These are phyloP conservation scores for Cinchona pubescens DNA, from an alignment of 257 asterid genomes.

Conservation along the genomic window DNA sequence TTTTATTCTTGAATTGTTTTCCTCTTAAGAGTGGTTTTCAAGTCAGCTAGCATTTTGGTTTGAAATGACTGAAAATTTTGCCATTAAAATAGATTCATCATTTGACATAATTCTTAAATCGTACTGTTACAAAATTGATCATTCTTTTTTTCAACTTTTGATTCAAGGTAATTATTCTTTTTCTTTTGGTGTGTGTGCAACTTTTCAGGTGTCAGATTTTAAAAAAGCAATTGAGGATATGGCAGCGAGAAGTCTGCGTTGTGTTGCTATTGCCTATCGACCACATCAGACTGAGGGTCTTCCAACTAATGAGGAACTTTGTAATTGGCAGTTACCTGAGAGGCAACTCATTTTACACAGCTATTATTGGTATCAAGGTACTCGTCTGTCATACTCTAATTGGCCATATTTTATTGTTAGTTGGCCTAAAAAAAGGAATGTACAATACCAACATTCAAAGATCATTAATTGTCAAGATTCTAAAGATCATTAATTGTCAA, in stretches of 20 bases:
- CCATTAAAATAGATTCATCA: too few species aligned
- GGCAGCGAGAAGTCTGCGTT: constrained; percentile 82
- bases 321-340: too few species aligned
- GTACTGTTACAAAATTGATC: too few species aligned
- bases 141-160: neutral
- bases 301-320: too few species aligned
- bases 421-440: neutral
- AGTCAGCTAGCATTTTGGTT: neutral
- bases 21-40: neutral
- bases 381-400: neutral
- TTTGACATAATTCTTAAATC: too few species aligned
- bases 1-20: neutral
- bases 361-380: too few species aligned
- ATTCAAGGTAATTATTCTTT: neutral
- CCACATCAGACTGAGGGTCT: too few species aligned
- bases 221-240: constrained; percentile 70
- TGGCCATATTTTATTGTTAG: neutral
- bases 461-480: too few species aligned
- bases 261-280: constrained; percentile 89
- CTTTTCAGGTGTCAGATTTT: constrained; percentile 46
- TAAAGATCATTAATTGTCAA: too few species aligned
- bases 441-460: too few species aligned
- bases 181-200: neutral
- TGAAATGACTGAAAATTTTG: neutral
- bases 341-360: too few species aligned